A percentile compares a stretch with the other conserved stretches of the same genome.
Evolutionary conservation across 257 asterid species (phyloP).

Genomic region (Scutellaria baicalensis): DNA sequence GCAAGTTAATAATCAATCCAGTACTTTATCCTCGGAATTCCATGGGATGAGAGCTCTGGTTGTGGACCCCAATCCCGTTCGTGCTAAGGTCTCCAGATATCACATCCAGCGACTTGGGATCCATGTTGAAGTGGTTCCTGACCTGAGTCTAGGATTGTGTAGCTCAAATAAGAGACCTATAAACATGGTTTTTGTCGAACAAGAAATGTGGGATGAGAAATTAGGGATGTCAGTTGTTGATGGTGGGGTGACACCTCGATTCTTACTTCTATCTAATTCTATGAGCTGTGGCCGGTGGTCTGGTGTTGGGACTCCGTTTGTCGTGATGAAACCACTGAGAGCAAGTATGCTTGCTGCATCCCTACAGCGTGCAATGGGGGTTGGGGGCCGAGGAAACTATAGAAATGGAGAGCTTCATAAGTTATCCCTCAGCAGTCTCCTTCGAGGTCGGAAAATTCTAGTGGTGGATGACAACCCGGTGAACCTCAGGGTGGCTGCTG

Average conservation of each 20-base stretch:
- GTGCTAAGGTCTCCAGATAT: slow-evolving; percentile 64
- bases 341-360: slow-evolving; percentile 84
- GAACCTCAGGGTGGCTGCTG: slow-evolving; percentile 86
- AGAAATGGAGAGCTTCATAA: slow-evolving; percentile 43
- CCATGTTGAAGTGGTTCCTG: slow-evolving; percentile 46
- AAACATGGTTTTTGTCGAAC: slow-evolving; percentile 61
- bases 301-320: slow-evolving; percentile 31
- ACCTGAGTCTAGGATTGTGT: slow-evolving; percentile 22
- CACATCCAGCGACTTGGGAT: slow-evolving; percentile 80
- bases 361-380: slow-evolving; percentile 75
- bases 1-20: slow-evolving; percentile 23
- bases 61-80: slow-evolving; percentile 68
- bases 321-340: slow-evolving; percentile 67
- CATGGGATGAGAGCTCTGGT: slow-evolving; percentile 67
- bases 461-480: slow-evolving; percentile 91
- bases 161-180: slow-evolving; percentile 10
- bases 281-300: slow-evolving; percentile 23
- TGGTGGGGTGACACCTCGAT: slow-evolving; percentile 27
- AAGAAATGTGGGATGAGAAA: slow-evolving; percentile 69
- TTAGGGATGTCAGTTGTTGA: slow-evolving; percentile 12
- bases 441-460: slow-evolving; percentile 66
- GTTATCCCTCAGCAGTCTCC: slow-evolving; percentile 56
- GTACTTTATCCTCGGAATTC: slow-evolving; percentile 44
- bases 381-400: slow-evolving; percentile 38
- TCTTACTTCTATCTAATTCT: slow-evolving; percentile 56